A percentile compares a stretch with the other conserved stretches of the same genome.
phyloP scores from a whole-genome alignment of 305 asterid species.

The Fraxinus baroniana region DNA sequence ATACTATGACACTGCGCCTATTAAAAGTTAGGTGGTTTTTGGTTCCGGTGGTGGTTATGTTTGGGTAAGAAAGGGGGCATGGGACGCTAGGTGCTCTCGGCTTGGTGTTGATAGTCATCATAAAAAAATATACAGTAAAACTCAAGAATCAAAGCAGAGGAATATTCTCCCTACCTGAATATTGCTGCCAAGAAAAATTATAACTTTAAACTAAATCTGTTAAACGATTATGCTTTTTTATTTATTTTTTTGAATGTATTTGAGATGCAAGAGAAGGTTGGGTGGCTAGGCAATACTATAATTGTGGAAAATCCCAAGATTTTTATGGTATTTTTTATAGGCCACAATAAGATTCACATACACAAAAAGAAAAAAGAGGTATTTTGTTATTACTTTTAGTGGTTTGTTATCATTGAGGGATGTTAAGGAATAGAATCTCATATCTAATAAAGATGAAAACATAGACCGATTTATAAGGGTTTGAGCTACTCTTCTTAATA shows the following conservation, averaged over 20 bases:
- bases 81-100: neutral
- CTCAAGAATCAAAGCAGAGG: neutral
- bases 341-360: no score
- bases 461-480: no score
- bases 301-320: no score
- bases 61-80: neutral
- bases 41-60: neutral
- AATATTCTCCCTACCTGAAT: neutral
- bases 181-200: neutral
- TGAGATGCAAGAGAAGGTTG: neutral
- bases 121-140: neutral
- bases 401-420: no score
- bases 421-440: no score
- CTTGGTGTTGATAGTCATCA: neutral
- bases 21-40: neutral
- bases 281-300: conserved; percentile 4
- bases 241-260: neutral
- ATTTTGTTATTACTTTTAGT: no score
- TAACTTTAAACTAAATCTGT: neutral
- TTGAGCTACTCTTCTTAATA: no score
- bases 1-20: neutral
- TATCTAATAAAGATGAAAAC: no score
- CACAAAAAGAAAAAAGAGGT: no score
- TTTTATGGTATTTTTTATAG: no score
- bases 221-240: neutral